phyloP scores from a whole-genome alignment of 2,329 filamentous ascomycete genomes.

The Keithomyces neogunnii region DNA sequence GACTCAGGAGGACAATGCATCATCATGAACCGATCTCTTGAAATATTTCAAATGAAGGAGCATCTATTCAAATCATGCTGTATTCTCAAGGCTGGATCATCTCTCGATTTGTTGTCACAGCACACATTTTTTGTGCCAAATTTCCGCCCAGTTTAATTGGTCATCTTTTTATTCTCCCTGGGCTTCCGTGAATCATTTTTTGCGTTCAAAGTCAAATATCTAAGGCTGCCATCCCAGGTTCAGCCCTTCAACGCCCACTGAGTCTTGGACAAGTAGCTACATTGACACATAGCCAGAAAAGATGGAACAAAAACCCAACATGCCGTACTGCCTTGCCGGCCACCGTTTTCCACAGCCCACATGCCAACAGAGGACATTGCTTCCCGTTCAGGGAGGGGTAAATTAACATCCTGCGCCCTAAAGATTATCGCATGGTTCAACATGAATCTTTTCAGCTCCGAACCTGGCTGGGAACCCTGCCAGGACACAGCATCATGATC shows the following conservation, averaged over 20 bases:
- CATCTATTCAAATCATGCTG: too few relatives aligned
- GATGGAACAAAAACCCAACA: background rate
- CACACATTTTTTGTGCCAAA: background rate
- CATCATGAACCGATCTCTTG: too few relatives aligned
- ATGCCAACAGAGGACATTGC: background rate
- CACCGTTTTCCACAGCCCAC: background rate
- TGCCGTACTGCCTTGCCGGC: background rate
- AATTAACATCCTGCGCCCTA: background rate
- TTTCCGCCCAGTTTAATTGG: background rate
- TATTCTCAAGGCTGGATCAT: too few relatives aligned
- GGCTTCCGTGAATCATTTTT: background rate
- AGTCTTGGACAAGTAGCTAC: background rate
- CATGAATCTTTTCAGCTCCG: background rate
- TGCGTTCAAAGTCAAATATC: background rate
- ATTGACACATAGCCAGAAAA: background rate
- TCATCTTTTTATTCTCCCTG: background rate
- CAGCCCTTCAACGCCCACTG: conserved; percentile 2
- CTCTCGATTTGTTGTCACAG: too few relatives aligned
- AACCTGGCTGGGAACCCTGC: background rate
- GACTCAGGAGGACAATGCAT: too few relatives aligned
- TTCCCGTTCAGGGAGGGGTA: background rate
- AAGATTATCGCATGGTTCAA: background rate
- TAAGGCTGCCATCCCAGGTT: background rate
- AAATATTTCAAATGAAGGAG: too few relatives aligned
- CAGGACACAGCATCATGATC: background rate